Evolutionary conservation across 2,329 filamentous ascomycete genomes (phyloP), one percentile per base, ranked within the genome.

Genomic region (Aspergillus uvarum): DNA sequence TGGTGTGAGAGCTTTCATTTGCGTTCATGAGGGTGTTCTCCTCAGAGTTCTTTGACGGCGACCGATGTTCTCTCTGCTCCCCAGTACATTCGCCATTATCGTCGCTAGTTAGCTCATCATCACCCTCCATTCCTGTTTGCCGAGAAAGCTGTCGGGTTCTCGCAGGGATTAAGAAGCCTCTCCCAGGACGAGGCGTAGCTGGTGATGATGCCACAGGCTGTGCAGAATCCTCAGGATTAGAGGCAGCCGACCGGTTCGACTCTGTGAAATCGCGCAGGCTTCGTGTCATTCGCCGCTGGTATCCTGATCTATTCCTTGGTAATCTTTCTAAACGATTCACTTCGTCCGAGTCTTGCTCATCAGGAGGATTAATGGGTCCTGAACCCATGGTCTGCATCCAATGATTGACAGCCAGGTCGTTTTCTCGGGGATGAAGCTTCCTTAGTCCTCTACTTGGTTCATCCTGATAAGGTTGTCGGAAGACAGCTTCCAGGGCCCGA

Each of bases 401-500:
- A 66, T 90, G 88, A 29, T 89, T 88, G 54, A 97, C 92, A 0
- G 91, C 90, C 60, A 88, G 92, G 65, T 89, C 89, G 1, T 89
- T 91, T 72, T 92, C 85, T 62, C 87, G 84, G 65, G 91, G 88
- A 29, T 85, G 82, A 54, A 84, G 82, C 52, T 83, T 81, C 47
- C 85, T 83, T 1, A 83, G 87, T 19, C 84, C 82, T 56, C 88
- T 77, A 2, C 86, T 81, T 7, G 83, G 83, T 53, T 85, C 81
- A 61, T 89, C 88, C 50, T 72, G 74, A 29, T 90, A 91, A 0
- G 87, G 86, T 19, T 85, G 82, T 62, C 91, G 85, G 73, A 98
- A 98, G 0, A 98, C 92, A 71, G 97, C 93, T 65, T 96, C 94
- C 22, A 98, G 79, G 7, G 92, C 93, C 56, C 87, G 88, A 67